Conservation (phyloP, 2,329 filamentous ascomycete species). For the Aciculosporium take region DNA sequence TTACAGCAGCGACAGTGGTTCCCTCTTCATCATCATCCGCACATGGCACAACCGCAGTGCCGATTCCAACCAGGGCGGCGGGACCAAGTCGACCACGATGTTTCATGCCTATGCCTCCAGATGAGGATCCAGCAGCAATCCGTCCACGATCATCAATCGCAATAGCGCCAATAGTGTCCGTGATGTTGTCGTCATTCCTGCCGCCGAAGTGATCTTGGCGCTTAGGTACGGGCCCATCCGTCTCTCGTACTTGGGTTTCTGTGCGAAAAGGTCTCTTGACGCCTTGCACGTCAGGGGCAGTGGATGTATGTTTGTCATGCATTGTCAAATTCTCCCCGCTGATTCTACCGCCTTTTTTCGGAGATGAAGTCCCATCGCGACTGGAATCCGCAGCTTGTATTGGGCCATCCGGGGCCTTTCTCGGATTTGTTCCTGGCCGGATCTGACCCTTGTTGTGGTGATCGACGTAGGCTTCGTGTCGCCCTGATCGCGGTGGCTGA, state of each 20-base stretch:
- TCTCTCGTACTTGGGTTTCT: constrained; percentile 3
- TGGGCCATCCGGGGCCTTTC: neutral
- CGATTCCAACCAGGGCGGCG: constrained; percentile 82
- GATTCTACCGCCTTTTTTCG: constrained; percentile 6
- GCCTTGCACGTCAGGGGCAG: constrained; percentile 10
- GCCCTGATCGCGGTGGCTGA: neutral
- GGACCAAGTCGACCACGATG: constrained; percentile 83
- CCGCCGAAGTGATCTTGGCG: constrained; percentile 13
- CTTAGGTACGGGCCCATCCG: constrained; percentile 2
- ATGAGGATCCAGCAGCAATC: constrained; percentile 90
- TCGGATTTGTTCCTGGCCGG: neutral
- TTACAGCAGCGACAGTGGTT: constrained; percentile 66
- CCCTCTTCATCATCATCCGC: constrained; percentile 55
- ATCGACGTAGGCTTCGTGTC: constrained; percentile 1
- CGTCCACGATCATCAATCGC: constrained; percentile 74
- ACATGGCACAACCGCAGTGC: constrained; percentile 73
- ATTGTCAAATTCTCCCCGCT: neutral
- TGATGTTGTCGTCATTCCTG: constrained; percentile 48
- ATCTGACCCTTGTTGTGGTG: neutral
- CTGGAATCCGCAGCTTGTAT: neutral
- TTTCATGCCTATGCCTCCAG: constrained; percentile 97
- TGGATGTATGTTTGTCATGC: neutral
- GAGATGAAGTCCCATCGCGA: constrained; percentile 10
- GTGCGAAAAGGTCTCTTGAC: constrained; percentile 19
- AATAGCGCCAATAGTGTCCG: constrained; percentile 91